Conservation (phyloP, 768 basidiomycete genomes). For the Rickenella mellea region DNA sequence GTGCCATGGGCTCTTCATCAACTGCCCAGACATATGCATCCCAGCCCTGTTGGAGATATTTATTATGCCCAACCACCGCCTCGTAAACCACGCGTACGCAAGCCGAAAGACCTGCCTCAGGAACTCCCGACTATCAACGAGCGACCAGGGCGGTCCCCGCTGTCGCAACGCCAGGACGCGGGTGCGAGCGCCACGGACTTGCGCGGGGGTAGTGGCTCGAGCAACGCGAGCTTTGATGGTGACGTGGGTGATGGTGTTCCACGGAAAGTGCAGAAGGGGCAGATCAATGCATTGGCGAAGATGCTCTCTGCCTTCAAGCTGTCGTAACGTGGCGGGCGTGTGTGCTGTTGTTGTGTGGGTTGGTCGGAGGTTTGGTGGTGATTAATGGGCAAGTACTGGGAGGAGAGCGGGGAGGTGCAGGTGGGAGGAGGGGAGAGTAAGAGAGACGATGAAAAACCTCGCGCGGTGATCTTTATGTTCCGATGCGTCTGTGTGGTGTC, state of each 20-base stretch:
- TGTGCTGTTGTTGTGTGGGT: neutral
- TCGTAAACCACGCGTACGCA: constrained; percentile 56
- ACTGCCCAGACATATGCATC: constrained; percentile 56
- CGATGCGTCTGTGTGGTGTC: too few relatives aligned
- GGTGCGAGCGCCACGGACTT: constrained; percentile 72
- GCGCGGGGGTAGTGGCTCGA: constrained; percentile 16
- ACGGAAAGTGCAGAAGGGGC: constrained; percentile 80
- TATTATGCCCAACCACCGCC: constrained; percentile 45
- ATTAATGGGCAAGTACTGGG: neutral
- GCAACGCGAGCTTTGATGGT: constrained; percentile 22
- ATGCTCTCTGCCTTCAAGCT: constrained; percentile 65
- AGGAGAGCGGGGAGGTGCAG: too few relatives aligned
- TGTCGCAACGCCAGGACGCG: constrained; percentile 47
- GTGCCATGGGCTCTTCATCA: constrained; percentile 69
- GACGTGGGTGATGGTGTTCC: constrained; percentile 34
- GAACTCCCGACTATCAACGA: constrained; percentile 71
- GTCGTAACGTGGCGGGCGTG: neutral
- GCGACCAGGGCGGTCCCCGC: constrained; percentile 43
- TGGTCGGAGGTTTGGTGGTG: neutral
- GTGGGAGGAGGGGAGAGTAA: too few relatives aligned
- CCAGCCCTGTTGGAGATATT: constrained; percentile 52
- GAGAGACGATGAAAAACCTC: too few relatives aligned
- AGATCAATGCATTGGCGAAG: constrained; percentile 86
- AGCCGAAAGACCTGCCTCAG: constrained; percentile 47
- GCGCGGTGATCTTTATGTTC: too few relatives aligned